phyloP scores from a whole-genome alignment of 1,139 yeast genomes.

The Yamadazyma dendronema region DNA sequence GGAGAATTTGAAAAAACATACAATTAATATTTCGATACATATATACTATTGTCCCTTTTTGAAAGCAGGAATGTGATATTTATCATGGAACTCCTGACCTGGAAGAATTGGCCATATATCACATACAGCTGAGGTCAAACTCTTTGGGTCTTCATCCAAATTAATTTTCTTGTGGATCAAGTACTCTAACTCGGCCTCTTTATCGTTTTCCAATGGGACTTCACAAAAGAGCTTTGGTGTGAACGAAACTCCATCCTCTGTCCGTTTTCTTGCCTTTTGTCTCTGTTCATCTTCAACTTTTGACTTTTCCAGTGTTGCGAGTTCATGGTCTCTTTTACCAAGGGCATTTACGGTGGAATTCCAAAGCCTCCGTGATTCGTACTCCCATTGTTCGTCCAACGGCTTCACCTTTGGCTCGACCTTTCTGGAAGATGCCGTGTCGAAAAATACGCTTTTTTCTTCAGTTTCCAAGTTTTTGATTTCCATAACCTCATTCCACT shows the following conservation, averaged over 20 bases:
- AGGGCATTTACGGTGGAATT: slow-evolving; percentile 75
- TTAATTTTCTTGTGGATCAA: slow-evolving; percentile 56
- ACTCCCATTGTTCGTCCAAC: slow-evolving; percentile 70
- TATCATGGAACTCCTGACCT: slow-evolving; percentile 64
- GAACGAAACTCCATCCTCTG: no score
- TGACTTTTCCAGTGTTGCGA: slow-evolving; percentile 86
- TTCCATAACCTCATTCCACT: slow-evolving; percentile 89
- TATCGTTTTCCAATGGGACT: background rate
- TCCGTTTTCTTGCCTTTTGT: slow-evolving; percentile 61
- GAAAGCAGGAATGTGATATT: slow-evolving; percentile 68
- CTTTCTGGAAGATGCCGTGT: slow-evolving; percentile 44
- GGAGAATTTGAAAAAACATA: no score
- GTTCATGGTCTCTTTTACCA: slow-evolving; percentile 67
- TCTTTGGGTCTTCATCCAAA: slow-evolving; percentile 43
- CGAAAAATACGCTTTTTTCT: slow-evolving; percentile 40
- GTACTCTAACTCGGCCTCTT: slow-evolving; percentile 48
- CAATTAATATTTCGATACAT: no score
- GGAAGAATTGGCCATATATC: slow-evolving; percentile 75
- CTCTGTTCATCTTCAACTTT: slow-evolving; percentile 86
- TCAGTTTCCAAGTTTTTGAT: slow-evolving; percentile 62
- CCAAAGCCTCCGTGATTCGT: slow-evolving; percentile 86
- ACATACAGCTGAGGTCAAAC: slow-evolving; percentile 53
- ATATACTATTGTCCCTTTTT: no score
- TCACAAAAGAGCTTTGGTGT: background rate
- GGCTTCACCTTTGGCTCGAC: slow-evolving; percentile 76